A percentile compares a stretch with the other conserved stretches of the same genome.
Evolutionary conservation across 2,329 filamentous ascomycete species (phyloP).

Genomic region (Cladophialophora bantiana): DNA sequence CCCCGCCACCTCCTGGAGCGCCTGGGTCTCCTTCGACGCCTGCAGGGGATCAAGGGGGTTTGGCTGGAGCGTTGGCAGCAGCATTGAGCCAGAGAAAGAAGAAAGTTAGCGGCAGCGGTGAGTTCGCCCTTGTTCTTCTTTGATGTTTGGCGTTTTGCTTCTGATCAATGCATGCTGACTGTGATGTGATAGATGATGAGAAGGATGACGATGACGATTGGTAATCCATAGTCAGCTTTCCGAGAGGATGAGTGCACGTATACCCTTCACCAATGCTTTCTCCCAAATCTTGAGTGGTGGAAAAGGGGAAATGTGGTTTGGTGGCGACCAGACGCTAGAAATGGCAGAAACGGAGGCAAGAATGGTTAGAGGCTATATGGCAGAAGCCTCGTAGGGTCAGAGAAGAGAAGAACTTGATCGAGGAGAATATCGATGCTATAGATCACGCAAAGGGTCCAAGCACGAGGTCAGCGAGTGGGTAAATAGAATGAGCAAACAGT

Average conservation of each 20-base stretch:
- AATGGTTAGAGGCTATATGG: neutral
- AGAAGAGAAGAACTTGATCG: no score
- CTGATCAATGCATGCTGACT: conserved; percentile 40
- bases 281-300: neutral
- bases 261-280: neutral
- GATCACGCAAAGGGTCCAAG: no score
- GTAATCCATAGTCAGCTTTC: conserved; percentile 41
- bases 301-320: neutral
- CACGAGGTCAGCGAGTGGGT: no score
- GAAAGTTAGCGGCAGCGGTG: conserved; percentile 94
- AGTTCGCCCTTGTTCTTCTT: conserved; percentile 53
- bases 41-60: conserved; percentile 58
- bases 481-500: no score
- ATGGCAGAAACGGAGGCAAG: neutral
- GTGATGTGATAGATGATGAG: conserved; percentile 50
- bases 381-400: no score
- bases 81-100: conserved; percentile 83
- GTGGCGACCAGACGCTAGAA: neutral
- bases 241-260: neutral
- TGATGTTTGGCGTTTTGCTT: neutral
- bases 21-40: conserved; percentile 52
- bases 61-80: conserved; percentile 83
- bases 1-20: conserved; percentile 59
- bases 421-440: no score
- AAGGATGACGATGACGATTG: conserved; percentile 56